Percentiles rank a stretch among this genome's conserved stretches.
These are phyloP conservation scores for Domatiomyces catenatus DNA, from an alignment of 2,329 filamentous ascomycete species.

Conservation along the genomic window DNA sequence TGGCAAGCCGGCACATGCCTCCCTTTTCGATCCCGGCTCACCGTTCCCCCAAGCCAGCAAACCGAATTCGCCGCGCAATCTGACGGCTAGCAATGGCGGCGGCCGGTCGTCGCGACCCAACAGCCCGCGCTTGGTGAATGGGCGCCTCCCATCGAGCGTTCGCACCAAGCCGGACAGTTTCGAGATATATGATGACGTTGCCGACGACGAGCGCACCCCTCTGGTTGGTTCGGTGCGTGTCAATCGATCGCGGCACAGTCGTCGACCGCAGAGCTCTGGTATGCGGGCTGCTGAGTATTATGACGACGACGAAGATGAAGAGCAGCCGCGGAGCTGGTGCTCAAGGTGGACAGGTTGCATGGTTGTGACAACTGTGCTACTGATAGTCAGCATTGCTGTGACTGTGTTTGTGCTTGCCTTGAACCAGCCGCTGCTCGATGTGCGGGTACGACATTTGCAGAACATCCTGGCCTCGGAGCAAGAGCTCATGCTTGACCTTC, in stretches of 20 bases:
- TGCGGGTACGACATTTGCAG: conserved; percentile 64
- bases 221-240: conserved; percentile 53
- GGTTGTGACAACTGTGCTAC: conserved; percentile 63
- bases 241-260: conserved; percentile 40
- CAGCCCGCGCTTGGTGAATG: conserved; percentile 47
- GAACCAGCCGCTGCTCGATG: conserved; percentile 68
- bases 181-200: conserved; percentile 68
- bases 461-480: conserved; percentile 89
- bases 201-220: conserved; percentile 78
- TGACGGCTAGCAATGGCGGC: conserved; percentile 23
- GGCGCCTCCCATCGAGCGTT: conserved; percentile 28
- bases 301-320: conserved; percentile 40
- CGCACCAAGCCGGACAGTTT: conserved; percentile 49
- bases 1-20: conserved; percentile 55
- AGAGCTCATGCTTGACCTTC: conserved; percentile 85
- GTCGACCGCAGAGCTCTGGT: conserved; percentile 41
- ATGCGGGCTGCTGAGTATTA: conserved; percentile 60
- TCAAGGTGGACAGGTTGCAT: conserved; percentile 74
- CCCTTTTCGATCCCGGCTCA: conserved; percentile 61
- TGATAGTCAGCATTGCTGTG: conserved; percentile 69
- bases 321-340: conserved; percentile 36
- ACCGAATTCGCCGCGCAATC: conserved; percentile 45
- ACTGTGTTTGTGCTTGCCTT: conserved; percentile 83
- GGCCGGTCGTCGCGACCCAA: conserved; percentile 50
- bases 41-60: conserved; percentile 56